phyloP scores from a whole-genome alignment of 2,329 filamentous ascomycete species.

The Arthroderma uncinatum region DNA sequence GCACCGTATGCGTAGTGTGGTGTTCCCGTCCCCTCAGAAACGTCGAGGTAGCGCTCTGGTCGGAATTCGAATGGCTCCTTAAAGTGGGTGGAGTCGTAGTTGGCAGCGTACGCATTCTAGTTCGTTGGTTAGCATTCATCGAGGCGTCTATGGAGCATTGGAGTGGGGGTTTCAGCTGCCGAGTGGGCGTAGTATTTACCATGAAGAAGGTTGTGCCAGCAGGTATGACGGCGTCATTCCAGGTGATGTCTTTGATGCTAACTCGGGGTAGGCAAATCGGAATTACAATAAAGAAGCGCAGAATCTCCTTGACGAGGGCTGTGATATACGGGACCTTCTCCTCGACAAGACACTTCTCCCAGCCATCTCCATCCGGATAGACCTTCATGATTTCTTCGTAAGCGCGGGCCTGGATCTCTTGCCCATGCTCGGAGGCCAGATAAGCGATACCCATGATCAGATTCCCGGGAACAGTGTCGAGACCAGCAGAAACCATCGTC shows the following conservation, averaged over 20 bases:
- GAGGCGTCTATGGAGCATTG: too few relatives aligned
- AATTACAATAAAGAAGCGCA: constrained; percentile 70
- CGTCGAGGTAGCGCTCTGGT: constrained; percentile 59
- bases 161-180: too few relatives aligned
- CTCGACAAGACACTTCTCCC: constrained; percentile 59
- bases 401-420: constrained; percentile 58
- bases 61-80: constrained; percentile 51
- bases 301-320: constrained; percentile 64
- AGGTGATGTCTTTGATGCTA: constrained; percentile 61
- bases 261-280: constrained; percentile 65
- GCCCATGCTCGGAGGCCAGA: constrained; percentile 55
- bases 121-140: neutral
- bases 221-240: constrained; percentile 56
- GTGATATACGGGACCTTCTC: constrained; percentile 69
- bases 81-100: constrained; percentile 62
- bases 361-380: constrained; percentile 65
- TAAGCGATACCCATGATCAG: constrained; percentile 70
- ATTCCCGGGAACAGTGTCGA: constrained; percentile 72
- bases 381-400: constrained; percentile 58
- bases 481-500: constrained; percentile 69
- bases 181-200: constrained; percentile 31
- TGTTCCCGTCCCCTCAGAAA: constrained; percentile 41
- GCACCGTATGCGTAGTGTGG: constrained; percentile 54
- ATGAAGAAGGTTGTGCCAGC: constrained; percentile 71
- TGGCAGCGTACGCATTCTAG: constrained; percentile 60